phyloP scores from a whole-genome alignment of 306 rosid species.

The Citrullus colocynthis region DNA sequence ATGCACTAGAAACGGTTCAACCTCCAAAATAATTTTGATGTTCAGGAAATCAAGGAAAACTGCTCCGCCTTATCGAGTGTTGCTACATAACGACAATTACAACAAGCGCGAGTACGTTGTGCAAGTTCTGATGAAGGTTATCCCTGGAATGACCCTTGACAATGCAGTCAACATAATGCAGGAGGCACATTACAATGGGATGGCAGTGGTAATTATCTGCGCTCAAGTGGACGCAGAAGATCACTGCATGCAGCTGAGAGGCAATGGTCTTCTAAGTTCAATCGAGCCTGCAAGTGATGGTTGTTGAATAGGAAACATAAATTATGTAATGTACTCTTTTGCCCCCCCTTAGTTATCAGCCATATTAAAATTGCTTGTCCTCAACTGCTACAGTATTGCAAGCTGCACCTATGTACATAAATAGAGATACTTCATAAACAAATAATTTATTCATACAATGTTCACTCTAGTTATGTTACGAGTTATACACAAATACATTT shows the following conservation, averaged over 20 bases:
- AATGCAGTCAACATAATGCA: slow-evolving; percentile 87
- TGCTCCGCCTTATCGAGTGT: slow-evolving; percentile 72
- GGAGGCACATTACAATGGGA: slow-evolving; percentile 80
- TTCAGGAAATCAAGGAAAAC: slow-evolving; percentile 60
- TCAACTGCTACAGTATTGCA: not conserved
- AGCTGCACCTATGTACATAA: slow-evolving; percentile 5
- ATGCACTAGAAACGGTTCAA: not conserved
- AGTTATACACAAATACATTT: not conserved
- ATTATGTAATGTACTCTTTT: not conserved
- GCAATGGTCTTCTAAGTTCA: slow-evolving; percentile 81
- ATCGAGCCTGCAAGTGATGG: slow-evolving; percentile 82
- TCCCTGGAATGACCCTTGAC: slow-evolving; percentile 87
- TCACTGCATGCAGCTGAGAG: slow-evolving; percentile 87
- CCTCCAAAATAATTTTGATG: not conserved
- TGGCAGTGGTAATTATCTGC: slow-evolving; percentile 73
- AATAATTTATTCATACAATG: not conserved
- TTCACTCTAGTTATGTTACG: not conserved
- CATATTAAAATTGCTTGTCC: not conserved
- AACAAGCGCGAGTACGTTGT: slow-evolving; percentile 91
- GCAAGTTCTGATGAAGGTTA: slow-evolving; percentile 90
- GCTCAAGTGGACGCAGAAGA: slow-evolving; percentile 91
- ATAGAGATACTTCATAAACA: not conserved
- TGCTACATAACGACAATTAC: slow-evolving; percentile 74
- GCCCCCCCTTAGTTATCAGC: not conserved
- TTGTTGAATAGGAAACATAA: slow-evolving; percentile 22